phyloP scores from a whole-genome alignment of 345 rosid genomes.

The Kandelia obovata region DNA sequence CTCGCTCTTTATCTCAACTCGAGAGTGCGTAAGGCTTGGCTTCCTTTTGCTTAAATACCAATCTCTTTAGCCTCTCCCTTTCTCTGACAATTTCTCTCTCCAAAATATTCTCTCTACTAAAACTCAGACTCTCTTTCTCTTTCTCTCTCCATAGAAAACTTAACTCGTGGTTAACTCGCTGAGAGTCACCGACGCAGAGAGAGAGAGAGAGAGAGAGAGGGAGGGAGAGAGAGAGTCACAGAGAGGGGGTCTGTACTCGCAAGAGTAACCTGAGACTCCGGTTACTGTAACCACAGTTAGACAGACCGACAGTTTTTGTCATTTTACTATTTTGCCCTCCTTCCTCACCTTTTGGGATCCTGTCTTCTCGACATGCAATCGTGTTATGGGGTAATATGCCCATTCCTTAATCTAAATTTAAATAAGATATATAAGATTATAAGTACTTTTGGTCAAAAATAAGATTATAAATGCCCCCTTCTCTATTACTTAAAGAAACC shows the following conservation, averaged over 20 bases:
- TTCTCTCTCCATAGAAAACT: conserved; percentile 76
- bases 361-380: no score
- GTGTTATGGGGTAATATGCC: no score
- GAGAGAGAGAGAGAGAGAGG: not conserved
- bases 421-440: no score
- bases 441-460: no score
- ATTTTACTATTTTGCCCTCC: conserved; percentile 36
- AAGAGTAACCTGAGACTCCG: conserved; percentile 35
- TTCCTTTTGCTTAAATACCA: conserved; percentile 31
- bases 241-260: conserved; percentile 25
- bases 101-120: not conserved
- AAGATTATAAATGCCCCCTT: no score
- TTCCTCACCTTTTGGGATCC: not conserved
- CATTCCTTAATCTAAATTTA: no score
- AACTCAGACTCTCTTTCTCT: conserved; percentile 1
- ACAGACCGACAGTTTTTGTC: conserved; percentile 50
- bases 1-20: not conserved
- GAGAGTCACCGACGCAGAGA: conserved; percentile 37
- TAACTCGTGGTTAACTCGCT: conserved; percentile 14
- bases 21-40: not conserved
- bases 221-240: conserved; percentile 16
- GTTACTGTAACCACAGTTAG: conserved; percentile 55
- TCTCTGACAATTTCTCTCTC: not conserved
- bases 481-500: no score
- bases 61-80: conserved; percentile 14